These are phyloP conservation scores for Chytriomyces confervae DNA, from an alignment of 192 early-diverging fungal genomes.

Conservation along the genomic window DNA sequence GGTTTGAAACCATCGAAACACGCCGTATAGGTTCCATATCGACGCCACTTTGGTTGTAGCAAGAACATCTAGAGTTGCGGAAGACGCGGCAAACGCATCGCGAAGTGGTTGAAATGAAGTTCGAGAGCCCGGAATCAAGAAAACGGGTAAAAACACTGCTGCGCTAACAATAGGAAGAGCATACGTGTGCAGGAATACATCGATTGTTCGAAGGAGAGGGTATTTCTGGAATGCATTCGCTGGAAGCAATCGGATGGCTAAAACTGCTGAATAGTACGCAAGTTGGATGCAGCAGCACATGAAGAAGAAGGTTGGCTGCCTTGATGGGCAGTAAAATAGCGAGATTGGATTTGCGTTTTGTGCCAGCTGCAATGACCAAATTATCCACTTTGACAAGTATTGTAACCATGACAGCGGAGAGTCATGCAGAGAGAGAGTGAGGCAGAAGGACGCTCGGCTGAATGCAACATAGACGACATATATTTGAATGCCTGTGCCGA, in stretches of 20 bases:
- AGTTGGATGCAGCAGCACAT: constrained; percentile 12
- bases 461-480: constrained; percentile 14
- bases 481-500: constrained; percentile 4
- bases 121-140: constrained; percentile 20
- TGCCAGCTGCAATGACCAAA: not conserved
- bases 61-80: not conserved
- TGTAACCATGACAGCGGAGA: not conserved
- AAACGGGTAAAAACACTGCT: constrained; percentile 14
- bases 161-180: constrained; percentile 12
- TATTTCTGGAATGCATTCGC: not conserved
- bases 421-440: not conserved
- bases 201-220: not conserved
- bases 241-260: constrained; percentile 2
- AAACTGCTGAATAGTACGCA: constrained; percentile 1
- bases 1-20: not conserved
- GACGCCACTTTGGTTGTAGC: too few relatives aligned
- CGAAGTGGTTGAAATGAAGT: not conserved
- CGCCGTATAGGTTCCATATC: constrained; percentile 23
- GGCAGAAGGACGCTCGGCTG: constrained; percentile 1
- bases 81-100: not conserved
- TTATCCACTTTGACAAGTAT: too few relatives aligned
- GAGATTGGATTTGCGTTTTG: not conserved
- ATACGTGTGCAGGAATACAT: not conserved
- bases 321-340: not conserved
- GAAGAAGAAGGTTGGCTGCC: constrained; percentile 10